phyloP scores from a whole-genome alignment of 73 alveolate genomes.

The Tetrahymena malaccensis region DNA sequence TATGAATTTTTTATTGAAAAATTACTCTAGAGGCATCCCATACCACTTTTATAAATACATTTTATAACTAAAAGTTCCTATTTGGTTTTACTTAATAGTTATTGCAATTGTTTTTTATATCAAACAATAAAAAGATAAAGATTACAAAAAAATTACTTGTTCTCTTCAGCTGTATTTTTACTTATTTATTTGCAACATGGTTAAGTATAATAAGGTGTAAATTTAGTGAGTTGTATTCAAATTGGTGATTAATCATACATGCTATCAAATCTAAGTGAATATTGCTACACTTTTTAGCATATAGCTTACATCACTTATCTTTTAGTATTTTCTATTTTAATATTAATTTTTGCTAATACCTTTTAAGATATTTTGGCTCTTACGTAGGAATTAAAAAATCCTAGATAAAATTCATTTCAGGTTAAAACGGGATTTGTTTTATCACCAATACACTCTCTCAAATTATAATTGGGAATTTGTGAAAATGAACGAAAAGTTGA shows the following conservation, averaged over 20 bases:
- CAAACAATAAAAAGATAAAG: neutral
- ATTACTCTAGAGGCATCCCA: neutral
- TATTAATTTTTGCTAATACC: neutral
- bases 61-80: neutral
- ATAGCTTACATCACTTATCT: neutral
- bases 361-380: neutral
- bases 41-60: neutral
- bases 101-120: neutral
- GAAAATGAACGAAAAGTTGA: neutral
- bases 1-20: neutral
- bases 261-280: neutral
- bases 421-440: neutral
- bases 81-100: neutral
- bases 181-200: neutral
- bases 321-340: neutral
- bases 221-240: neutral
- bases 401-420: neutral
- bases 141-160: neutral
- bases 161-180: neutral
- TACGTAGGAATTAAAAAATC: neutral
- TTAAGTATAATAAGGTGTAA: neutral
- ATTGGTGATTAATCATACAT: neutral
- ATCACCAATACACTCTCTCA: neutral
- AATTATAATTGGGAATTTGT: neutral
- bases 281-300: neutral